Evolutionary conservation across 192 early-diverging fungal genomes (phyloP).

Genomic region (Mortierella hygrophila): DNA sequence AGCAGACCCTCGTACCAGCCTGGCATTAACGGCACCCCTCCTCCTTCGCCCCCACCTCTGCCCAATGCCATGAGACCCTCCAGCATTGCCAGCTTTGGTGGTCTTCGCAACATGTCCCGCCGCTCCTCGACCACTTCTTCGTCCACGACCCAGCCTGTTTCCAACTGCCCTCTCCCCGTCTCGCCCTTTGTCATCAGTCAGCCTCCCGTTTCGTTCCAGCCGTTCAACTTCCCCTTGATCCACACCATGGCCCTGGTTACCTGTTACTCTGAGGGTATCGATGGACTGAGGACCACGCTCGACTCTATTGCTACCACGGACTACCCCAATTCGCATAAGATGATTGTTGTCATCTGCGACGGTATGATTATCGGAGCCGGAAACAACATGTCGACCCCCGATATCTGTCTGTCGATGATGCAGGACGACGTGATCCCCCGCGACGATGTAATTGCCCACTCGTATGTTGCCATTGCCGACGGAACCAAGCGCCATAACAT

Average conservation of each 20-base stretch:
- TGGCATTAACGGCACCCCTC: conserved; percentile 37
- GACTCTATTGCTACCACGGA: conserved; percentile 87
- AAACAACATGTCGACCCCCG: conserved; percentile 79
- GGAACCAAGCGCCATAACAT: conserved; percentile 80
- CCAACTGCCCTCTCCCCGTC: conserved; percentile 36
- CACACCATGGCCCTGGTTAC: conserved; percentile 85
- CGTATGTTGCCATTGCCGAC: conserved; percentile 76
- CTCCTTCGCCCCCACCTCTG: conserved; percentile 47
- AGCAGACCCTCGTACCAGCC: conserved; percentile 37
- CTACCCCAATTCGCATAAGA: conserved; percentile 89
- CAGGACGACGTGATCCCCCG: conserved; percentile 63
- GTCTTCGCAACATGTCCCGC: conserved; percentile 49
- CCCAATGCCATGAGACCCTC: conserved; percentile 28
- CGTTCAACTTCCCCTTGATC: conserved; percentile 65
- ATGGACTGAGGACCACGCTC: conserved; percentile 83
- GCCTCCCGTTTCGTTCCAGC: conserved; percentile 66
- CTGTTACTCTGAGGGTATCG: conserved; percentile 92
- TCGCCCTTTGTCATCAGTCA: conserved; percentile 29
- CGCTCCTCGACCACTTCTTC: conserved; percentile 61
- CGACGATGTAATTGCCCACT: conserved; percentile 68
- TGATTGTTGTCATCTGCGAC: conserved; percentile 89
- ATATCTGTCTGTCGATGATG: conserved; percentile 86
- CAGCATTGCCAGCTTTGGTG: conserved; percentile 51
- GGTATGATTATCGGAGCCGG: conserved; percentile 90
- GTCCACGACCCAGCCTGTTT: conserved; percentile 30